Evolutionary conservation across 23 red algal species (phyloP).

Genomic region (Agarophyton chilense): DNA sequence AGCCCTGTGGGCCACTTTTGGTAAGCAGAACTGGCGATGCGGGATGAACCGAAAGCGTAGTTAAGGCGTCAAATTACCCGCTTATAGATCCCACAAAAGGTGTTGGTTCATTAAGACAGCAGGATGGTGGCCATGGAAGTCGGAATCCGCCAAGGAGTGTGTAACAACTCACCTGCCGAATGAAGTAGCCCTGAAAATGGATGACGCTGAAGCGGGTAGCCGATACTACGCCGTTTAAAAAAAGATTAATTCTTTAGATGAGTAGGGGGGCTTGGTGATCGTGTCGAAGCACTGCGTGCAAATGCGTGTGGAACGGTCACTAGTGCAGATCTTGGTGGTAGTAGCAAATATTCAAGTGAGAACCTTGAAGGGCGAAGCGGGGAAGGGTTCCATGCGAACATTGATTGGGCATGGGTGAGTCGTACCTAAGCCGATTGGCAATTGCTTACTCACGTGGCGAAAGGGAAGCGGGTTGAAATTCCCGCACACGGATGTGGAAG

Average conservation of each 20-base stretch:
- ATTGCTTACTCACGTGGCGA: constrained; percentile 49
- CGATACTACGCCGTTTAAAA: constrained; percentile 57
- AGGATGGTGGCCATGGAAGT: constrained; percentile 92
- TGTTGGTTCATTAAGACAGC: constrained; percentile 95
- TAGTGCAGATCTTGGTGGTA: constrained; percentile 91
- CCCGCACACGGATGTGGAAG: constrained; percentile 65
- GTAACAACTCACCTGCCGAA: constrained; percentile 92
- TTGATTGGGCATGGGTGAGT: constrained; percentile 68
- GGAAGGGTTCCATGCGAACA: constrained; percentile 85
- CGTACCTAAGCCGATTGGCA: constrained; percentile 44
- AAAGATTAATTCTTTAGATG: neutral
- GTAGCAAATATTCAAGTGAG: constrained; percentile 93
- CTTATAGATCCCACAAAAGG: constrained; percentile 93
- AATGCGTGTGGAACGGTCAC: constrained; percentile 69
- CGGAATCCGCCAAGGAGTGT: constrained; percentile 87
- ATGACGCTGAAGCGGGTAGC: constrained; percentile 84
- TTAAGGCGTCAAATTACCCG: constrained; percentile 77
- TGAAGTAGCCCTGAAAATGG: constrained; percentile 92
- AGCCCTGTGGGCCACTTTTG: constrained; percentile 84
- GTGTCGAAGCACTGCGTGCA: constrained; percentile 10
- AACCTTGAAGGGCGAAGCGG: constrained; percentile 95
- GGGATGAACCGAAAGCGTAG: constrained; percentile 88
- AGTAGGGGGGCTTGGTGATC: constrained; percentile 73
- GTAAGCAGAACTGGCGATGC: constrained; percentile 91
- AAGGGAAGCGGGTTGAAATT: constrained; percentile 91